phyloP scores from a whole-genome alignment of 257 asterid species.

The Nicotiana attenuata region DNA sequence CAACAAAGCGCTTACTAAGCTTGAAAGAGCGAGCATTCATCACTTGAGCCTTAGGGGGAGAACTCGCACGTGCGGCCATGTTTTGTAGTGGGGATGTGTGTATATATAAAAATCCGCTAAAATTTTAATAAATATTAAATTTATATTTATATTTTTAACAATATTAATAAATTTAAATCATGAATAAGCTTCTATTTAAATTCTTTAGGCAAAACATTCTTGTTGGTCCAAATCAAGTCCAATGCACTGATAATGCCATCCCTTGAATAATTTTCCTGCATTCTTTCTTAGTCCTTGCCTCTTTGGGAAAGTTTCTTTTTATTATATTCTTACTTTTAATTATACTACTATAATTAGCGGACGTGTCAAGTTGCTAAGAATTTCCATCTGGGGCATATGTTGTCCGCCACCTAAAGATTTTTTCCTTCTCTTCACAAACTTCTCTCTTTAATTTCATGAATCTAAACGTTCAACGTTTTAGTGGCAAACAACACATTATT shows the following conservation, averaged over 20 bases:
- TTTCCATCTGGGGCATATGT: neutral
- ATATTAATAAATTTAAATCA: too few relatives aligned
- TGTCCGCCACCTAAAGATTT: slow-evolving; percentile 33
- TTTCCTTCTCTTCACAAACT: neutral
- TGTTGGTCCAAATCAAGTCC: slow-evolving; percentile 9
- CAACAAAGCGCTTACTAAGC: too few relatives aligned
- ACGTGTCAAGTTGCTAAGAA: neutral
- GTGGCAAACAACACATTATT: slow-evolving; percentile 6
- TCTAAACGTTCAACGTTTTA: neutral
- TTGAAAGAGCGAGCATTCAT: too few relatives aligned
- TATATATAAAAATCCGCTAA: too few relatives aligned
- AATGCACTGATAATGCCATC: slow-evolving; percentile 21
- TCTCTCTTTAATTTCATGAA: slow-evolving; percentile 3
- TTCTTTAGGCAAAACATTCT: neutral
- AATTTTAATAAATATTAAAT: too few relatives aligned
- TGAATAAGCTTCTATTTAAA: too few relatives aligned
- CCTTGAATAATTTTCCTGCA: slow-evolving; percentile 17
- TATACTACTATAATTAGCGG: slow-evolving; percentile 19
- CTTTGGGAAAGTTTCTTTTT: slow-evolving; percentile 29
- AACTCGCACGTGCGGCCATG: too few relatives aligned
- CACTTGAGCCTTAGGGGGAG: too few relatives aligned
- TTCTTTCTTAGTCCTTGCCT: slow-evolving; percentile 35
- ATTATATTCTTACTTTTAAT: neutral
- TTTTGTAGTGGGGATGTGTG: too few relatives aligned
- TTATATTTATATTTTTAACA: too few relatives aligned